Base-by-base conservation (phyloP, 1,284 basidiomycete genomes). In the Ustilago sp. region DNA sequence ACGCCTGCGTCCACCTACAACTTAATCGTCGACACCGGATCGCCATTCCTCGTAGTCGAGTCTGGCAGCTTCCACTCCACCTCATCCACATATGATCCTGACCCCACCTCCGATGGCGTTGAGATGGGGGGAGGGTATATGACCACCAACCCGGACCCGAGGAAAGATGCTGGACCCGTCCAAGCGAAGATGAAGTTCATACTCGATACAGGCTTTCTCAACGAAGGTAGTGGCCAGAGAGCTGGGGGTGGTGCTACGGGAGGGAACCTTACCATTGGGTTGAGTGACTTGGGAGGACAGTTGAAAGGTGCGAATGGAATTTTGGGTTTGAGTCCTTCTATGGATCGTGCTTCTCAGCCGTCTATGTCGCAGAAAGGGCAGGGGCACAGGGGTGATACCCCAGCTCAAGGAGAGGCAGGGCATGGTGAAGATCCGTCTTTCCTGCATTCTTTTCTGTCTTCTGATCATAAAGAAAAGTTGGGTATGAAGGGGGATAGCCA, bases 241-340 rank as follows among this genome's bases (percentile, higher is more conserved):
- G 68, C 63, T 2, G 65, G 70, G 0, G 61, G 39, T 0, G 70
- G 61, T 0, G 63, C 63, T 0, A 48, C 31, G 38, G 50, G 8
- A 19, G 63, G 61, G 1, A 67, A 68, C 36, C 32, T 63, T 1
- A 68, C 51, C 8, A 17, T 76, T 0, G 68, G 58, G 17, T 23
- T 76, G 52, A 55, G 60, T 6, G 63, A 64, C 12, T 48, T 75
- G n/a, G 43, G 43, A 7, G 43, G 43, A 19, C 43, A 45, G 11
- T 8, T 45, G 35, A 45, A 62, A 28, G 41, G 23, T 11, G 57
- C 65, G 1, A 19, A 70, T 32, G 74, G 74, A 8, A 64, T 76
- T 31, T 34, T 76, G 23, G 74, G 74, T 3, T 38, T 76, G n/a
- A 57, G 58, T 59, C 74, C 74, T 28, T 64, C 73, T 8, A 60